Evolutionary conservation across 805 yeast genomes (phyloP).

Genomic region (Monosporozyma unispora): DNA sequence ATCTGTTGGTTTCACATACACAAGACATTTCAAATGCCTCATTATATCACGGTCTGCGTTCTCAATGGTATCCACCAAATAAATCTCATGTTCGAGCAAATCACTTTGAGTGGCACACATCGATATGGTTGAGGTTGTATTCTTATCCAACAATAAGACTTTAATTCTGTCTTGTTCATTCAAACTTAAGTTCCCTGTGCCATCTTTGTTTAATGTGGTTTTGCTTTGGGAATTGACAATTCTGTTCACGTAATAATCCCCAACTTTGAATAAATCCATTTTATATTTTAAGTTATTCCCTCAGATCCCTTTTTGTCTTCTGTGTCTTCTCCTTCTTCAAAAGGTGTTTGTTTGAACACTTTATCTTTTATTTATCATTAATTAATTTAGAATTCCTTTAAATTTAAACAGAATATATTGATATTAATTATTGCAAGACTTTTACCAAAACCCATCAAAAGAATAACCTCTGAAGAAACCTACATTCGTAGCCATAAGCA

Average conservation of each 20-base stretch:
- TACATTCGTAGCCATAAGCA: background rate
- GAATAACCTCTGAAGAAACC: background rate
- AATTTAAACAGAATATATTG: background rate
- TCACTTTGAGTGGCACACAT: slow-evolving; percentile 83
- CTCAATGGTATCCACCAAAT: slow-evolving; percentile 64
- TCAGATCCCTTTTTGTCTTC: background rate
- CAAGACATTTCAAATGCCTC: slow-evolving; percentile 74
- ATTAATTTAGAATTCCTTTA: background rate
- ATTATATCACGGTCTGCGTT: slow-evolving; percentile 54
- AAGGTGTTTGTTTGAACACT: background rate
- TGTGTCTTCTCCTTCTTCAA: background rate
- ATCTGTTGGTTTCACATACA: slow-evolving; percentile 65
- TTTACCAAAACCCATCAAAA: background rate
- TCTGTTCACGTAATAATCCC: slow-evolving; percentile 37
- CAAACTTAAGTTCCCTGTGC: background rate
- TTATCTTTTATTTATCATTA: background rate
- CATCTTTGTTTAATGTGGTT: background rate
- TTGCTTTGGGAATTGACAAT: slow-evolving; percentile 28
- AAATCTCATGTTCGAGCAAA: slow-evolving; percentile 73
- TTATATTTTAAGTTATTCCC: background rate
- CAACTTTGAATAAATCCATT: slow-evolving; percentile 42
- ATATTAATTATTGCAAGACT: background rate
- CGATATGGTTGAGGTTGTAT: slow-evolving; percentile 79
- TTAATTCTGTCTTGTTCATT: slow-evolving; percentile 37
- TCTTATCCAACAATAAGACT: slow-evolving; percentile 69